Evolutionary conservation across 1,284 basidiomycete genomes (phyloP).

Genomic region (Cutaneotrichosporon cutaneum): DNA sequence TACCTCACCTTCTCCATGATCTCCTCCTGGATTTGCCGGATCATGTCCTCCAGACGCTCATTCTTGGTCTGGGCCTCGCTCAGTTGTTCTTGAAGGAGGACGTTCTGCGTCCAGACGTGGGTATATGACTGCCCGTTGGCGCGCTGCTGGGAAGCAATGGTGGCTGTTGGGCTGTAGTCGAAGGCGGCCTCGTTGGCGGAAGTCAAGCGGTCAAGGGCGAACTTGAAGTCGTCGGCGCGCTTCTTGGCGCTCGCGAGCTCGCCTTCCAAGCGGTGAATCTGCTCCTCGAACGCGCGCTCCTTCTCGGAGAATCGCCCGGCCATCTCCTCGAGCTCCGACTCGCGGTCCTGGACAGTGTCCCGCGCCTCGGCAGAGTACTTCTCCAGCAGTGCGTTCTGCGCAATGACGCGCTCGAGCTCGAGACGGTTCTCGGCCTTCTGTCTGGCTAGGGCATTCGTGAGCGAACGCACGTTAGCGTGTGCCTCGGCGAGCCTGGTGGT

Average conservation of each 20-base stretch:
- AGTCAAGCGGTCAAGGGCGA: conserved; percentile 49
- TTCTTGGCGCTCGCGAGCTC: conserved; percentile 52
- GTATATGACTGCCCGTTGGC: conserved; percentile 60
- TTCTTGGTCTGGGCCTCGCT: conserved; percentile 74
- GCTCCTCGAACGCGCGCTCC: conserved; percentile 51
- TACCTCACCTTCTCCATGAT: conserved; percentile 78
- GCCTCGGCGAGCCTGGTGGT: conserved; percentile 43
- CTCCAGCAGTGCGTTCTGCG: conserved; percentile 45
- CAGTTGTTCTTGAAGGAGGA: conserved; percentile 79
- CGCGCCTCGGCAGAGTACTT: conserved; percentile 46
- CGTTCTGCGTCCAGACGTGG: conserved; percentile 73
- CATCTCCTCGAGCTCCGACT: conserved; percentile 46
- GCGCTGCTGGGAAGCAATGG: conserved; percentile 71
- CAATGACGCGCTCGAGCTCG: conserved; percentile 41
- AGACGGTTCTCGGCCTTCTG: conserved; percentile 43
- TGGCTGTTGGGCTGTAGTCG: conserved; percentile 73
- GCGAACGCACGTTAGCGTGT: conserved; percentile 44
- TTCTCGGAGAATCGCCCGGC: conserved; percentile 48
- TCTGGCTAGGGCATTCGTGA: conserved; percentile 44
- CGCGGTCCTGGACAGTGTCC: conserved; percentile 43
- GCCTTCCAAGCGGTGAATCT: conserved; percentile 51
- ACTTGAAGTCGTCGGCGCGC: conserved; percentile 51
- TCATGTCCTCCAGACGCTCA: conserved; percentile 71
- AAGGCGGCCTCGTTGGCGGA: conserved; percentile 34
- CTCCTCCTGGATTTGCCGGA: conserved; percentile 59